Conservation (phyloP, 2,329 filamentous ascomycete species). For the Trichoderma atroviride region DNA sequence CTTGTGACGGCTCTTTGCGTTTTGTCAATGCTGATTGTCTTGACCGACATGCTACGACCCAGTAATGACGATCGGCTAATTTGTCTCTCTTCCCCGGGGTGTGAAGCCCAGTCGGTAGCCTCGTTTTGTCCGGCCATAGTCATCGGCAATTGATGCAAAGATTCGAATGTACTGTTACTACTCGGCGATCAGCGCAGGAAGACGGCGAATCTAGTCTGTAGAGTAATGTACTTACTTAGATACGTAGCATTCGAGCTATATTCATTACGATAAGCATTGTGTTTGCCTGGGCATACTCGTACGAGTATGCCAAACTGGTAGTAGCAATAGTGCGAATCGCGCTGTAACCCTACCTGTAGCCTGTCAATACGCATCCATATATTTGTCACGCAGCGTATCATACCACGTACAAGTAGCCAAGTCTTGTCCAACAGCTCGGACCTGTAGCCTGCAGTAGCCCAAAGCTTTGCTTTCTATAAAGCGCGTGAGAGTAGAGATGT, state of each 20-base stretch:
- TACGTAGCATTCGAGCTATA: background rate
- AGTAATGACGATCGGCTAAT: conserved; percentile 11
- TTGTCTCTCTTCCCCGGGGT: background rate
- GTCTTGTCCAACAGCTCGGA: background rate
- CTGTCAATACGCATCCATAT: background rate
- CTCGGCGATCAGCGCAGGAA: background rate
- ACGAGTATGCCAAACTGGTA: background rate
- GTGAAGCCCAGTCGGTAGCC: background rate
- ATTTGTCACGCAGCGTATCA: background rate
- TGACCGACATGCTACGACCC: conserved; percentile 14
- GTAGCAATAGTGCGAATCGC: background rate
- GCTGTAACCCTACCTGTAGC: background rate
- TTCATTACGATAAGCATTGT: background rate
- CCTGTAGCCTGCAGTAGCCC: background rate
- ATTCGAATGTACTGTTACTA: background rate
- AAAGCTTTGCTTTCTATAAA: background rate
- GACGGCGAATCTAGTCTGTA: background rate
- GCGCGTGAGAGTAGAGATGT: background rate
- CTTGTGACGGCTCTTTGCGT: conserved; percentile 7
- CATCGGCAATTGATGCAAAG: conserved; percentile 4
- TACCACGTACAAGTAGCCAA: background rate
- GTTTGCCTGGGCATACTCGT: background rate
- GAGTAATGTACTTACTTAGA: background rate
- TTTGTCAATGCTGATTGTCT: background rate
- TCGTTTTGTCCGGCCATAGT: background rate